These are phyloP conservation scores for Urochloa ruziziensis DNA, from an alignment of 176 grass and related monocot genomes.

Conservation along the genomic window DNA sequence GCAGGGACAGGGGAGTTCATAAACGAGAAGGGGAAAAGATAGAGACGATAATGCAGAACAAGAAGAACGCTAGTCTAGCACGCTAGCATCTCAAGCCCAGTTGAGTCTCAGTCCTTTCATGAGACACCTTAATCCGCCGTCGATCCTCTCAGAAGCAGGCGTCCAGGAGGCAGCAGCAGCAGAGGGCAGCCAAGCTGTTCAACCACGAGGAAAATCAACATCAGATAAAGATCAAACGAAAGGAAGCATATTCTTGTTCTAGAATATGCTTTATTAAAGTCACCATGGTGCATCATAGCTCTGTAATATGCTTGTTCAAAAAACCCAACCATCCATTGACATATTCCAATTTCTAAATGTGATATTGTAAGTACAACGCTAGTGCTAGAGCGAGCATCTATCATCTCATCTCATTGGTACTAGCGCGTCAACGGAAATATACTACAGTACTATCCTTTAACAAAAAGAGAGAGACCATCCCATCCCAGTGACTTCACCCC, in stretches of 20 bases:
- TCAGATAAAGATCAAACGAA: not conserved
- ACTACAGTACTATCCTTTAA: not conserved
- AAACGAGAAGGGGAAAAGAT: not conserved
- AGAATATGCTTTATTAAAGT: not conserved
- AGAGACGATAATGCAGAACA: not conserved
- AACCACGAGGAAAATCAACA: not conserved
- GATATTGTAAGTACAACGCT: not conserved
- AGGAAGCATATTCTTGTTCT: not conserved
- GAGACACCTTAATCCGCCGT: not conserved
- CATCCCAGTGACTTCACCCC: not conserved
- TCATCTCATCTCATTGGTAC: not conserved
- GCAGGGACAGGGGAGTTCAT: not conserved
- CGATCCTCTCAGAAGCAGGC: slow-evolving; percentile 46
- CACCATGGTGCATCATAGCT: not conserved
- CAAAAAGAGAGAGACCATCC: not conserved
- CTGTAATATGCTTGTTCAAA: not conserved
- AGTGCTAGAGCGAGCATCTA: not conserved
- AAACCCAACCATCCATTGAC: not conserved
- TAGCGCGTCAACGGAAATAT: slow-evolving; percentile 3
- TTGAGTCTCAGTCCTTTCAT: not conserved
- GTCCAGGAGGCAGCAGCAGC: slow-evolving; percentile 59
- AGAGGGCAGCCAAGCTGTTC: slow-evolving; percentile 57
- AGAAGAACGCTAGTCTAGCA: not conserved
- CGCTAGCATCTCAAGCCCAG: not conserved
- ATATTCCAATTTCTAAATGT: not conserved